phyloP scores from a whole-genome alignment of 2,329 filamentous ascomycete species.

The Alternaria alternata region DNA sequence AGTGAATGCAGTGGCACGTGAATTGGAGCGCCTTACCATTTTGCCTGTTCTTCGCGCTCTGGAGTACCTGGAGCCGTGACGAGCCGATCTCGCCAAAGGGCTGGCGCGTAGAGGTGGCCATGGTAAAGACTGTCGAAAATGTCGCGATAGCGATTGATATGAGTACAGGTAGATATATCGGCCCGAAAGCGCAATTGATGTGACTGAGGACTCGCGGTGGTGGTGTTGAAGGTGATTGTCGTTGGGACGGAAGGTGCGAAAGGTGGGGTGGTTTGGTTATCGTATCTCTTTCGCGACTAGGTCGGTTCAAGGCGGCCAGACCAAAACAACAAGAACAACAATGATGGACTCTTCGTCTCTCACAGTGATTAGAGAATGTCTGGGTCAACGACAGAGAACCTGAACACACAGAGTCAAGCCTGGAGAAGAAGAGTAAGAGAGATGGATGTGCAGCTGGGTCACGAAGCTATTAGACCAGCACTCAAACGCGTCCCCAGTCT shows the following conservation, averaged over 20 bases:
- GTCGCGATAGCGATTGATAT: constrained; percentile 2
- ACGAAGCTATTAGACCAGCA: constrained; percentile 22
- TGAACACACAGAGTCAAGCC: not conserved
- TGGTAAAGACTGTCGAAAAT: constrained; percentile 19
- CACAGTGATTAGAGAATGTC: not conserved
- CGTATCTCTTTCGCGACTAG: constrained; percentile 19
- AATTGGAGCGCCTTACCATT: constrained; percentile 57
- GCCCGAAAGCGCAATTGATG: constrained; percentile 6
- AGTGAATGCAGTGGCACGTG: constrained; percentile 16
- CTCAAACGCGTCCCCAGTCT: constrained; percentile 32
- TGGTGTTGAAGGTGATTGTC: constrained; percentile 9
- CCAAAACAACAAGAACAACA: not conserved
- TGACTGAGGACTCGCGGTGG: constrained; percentile 1
- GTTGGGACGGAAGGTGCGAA: constrained; percentile 11
- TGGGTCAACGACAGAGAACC: not conserved
- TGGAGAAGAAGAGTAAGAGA: constrained; percentile 19
- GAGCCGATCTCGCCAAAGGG: constrained; percentile 78
- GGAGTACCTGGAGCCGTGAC: constrained; percentile 73
- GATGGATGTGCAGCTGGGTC: constrained; percentile 20
- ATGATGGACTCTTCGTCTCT: not conserved
- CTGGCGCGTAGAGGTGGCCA: constrained; percentile 66
- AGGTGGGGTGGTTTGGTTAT: constrained; percentile 20
- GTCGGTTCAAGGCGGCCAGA: constrained; percentile 7
- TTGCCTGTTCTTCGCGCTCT: constrained; percentile 80
- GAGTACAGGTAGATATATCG: not conserved